Base-by-base conservation (phyloP, 2,329 filamentous ascomycete genomes). In the Phoma sp. region DNA sequence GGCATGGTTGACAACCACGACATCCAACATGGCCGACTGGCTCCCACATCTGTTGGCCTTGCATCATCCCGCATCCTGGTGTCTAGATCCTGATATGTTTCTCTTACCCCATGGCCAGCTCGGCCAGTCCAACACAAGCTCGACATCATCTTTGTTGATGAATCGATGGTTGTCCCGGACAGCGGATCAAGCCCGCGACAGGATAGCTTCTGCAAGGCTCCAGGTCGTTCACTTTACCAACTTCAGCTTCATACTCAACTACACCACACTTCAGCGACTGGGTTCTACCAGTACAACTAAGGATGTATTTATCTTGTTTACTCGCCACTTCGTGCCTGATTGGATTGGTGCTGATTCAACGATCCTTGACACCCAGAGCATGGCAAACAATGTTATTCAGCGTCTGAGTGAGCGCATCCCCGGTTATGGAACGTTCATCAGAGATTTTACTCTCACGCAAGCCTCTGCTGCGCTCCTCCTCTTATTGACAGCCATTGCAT, bases 21-120 rank as follows among this genome's bases (percentile, higher is more conserved):
- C 30, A 5, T 47, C 28, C 9, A 59, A 60, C 15, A 17, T 67
- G 12, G 45, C 42, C 12, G 43, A 61, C 10, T 66, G 64, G 66
- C 50, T 69, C 7, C 65, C 65, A 12, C 65, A 67, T 7, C 39
- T 68, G 21, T 20, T 65, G 7, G 59, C 56, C 21, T 39, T 64
- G 9, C 57, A 57, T n/a, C 57, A 67, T 43, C 60, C 64, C 17
- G 54, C 40, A 2, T 25, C 48, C 12, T 40, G 20, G 14, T 9
- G 21, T 3, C 37, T 68, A n/a, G 48, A 58, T 10, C 54, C 60
- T 7, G 40, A 55, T 1, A 42, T 43, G 10, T 60, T 66, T 9
- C 21, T 67, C 7, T 37, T 50, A 9, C 15, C 56, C 2, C 60
- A 66, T 28, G 42, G 56, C 10, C 45, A 57, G 21, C 46, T 62